Conservation (phyloP, 495 filamentous ascomycete species). For the Bryoglossum gracile region DNA sequence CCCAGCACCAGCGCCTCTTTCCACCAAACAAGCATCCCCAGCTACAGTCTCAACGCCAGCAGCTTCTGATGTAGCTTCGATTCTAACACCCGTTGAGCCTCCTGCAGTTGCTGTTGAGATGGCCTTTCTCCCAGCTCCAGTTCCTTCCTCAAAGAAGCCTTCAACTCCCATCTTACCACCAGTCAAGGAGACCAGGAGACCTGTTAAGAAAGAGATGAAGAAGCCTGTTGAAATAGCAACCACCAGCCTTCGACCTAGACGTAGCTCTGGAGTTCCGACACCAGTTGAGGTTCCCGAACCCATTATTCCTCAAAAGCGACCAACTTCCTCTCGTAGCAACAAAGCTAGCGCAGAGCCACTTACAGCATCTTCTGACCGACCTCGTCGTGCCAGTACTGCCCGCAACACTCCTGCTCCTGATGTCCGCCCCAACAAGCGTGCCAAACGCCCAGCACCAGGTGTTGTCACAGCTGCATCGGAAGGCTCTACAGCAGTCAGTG, state of each 20-base stretch:
- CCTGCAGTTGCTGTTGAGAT: constrained; percentile 1
- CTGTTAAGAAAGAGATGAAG: constrained; percentile 27
- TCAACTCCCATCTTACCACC: constrained; percentile 48
- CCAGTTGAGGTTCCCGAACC: constrained; percentile 15
- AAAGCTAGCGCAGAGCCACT: constrained; percentile 39
- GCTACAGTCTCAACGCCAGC: neutral
- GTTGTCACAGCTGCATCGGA: constrained; percentile 61
- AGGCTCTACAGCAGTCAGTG: constrained; percentile 66
- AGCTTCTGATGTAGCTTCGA: constrained; percentile 1
- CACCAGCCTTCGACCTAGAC: constrained; percentile 11
- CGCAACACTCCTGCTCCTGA: constrained; percentile 45
- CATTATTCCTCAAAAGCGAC: constrained; percentile 16
- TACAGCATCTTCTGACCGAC: constrained; percentile 40
- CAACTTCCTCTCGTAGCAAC: constrained; percentile 41
- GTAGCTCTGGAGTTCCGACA: constrained; percentile 7
- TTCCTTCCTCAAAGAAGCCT: constrained; percentile 40
- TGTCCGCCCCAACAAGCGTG: constrained; percentile 29
- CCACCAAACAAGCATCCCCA: constrained; percentile 14
- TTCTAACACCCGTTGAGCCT: constrained; percentile 5
- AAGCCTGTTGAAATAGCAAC: constrained; percentile 21
- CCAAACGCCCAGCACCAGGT: constrained; percentile 71
- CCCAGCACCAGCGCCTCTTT: constrained; percentile 32
- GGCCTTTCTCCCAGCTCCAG: constrained; percentile 24
- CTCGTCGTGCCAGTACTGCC: constrained; percentile 49
- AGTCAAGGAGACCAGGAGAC: constrained; percentile 31